A percentile compares a stretch with the other conserved stretches of the same genome.
Evolutionary conservation across 1,284 basidiomycete species (phyloP).

Genomic region (Trichosporon asahii): DNA sequence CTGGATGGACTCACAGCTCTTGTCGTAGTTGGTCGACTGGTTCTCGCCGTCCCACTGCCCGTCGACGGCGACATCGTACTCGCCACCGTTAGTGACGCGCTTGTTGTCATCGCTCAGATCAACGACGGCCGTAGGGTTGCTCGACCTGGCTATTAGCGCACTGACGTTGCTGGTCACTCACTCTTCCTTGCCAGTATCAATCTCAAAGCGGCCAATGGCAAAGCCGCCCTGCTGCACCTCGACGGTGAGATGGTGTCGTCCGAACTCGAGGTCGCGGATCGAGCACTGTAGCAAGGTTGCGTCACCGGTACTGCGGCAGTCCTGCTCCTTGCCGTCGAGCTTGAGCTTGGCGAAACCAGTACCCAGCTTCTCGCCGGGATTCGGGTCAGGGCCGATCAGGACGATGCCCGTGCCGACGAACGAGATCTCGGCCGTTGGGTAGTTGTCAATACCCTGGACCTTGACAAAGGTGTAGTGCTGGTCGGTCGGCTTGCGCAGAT

Average conservation of each 20-base stretch:
- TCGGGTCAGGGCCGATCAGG: neutral
- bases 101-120: neutral
- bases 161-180: neutral
- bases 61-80: neutral
- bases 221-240: neutral
- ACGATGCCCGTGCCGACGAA: neutral
- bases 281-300: neutral
- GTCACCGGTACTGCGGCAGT: neutral
- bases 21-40: neutral
- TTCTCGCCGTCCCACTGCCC: neutral
- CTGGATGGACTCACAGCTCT: neutral
- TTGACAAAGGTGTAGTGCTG: neutral
- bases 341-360: neutral
- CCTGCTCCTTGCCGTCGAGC: neutral
- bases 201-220: neutral
- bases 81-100: neutral
- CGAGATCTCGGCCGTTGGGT: neutral
- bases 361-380: neutral
- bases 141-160: neutral
- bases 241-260: neutral
- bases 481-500: neutral
- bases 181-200: neutral
- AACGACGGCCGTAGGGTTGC: neutral
- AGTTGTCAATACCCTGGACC: neutral
- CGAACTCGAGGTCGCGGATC: neutral